These are phyloP conservation scores for Amniculicola lignicola DNA, from an alignment of 495 filamentous ascomycete genomes.

Conservation along the genomic window DNA sequence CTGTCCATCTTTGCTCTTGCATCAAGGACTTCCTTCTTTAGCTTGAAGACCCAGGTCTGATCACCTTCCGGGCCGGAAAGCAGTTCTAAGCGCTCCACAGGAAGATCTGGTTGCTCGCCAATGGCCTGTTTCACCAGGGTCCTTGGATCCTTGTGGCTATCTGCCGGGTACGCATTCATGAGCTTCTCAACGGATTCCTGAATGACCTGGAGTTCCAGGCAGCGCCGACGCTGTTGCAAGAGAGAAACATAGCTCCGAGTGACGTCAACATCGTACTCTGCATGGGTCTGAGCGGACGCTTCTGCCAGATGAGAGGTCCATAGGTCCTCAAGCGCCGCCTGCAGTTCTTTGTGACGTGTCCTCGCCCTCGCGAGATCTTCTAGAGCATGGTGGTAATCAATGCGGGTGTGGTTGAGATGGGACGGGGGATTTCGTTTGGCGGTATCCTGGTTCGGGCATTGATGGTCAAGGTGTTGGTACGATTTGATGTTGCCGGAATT, in stretches of 20 bases:
- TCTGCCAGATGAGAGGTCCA: constrained; percentile 10
- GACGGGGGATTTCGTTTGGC: constrained; percentile 2
- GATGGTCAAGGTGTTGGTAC: constrained; percentile 2
- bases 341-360: constrained; percentile 29
- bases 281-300: constrained; percentile 4
- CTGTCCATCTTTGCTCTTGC: constrained; percentile 23
- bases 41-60: constrained; percentile 10
- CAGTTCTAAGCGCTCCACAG: constrained; percentile 20
- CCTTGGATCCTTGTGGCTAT: constrained; percentile 8
- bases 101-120: constrained; percentile 28
- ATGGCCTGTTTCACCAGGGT: constrained; percentile 13
- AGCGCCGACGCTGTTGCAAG: constrained; percentile 25
- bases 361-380: constrained; percentile 28
- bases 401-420: constrained; percentile 20
- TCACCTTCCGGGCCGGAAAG: neutral
- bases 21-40: constrained; percentile 32
- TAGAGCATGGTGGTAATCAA: constrained; percentile 34
- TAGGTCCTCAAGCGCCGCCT: constrained; percentile 24
- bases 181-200: constrained; percentile 27
- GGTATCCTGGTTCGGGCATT: neutral
- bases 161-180: constrained; percentile 11
- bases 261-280: constrained; percentile 21
- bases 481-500: constrained; percentile 8
- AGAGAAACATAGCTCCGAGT: constrained; percentile 21
- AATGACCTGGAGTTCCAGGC: constrained; percentile 25